These are phyloP conservation scores for Apiosordaria backusii DNA, from an alignment of 495 filamentous ascomycete genomes.

Conservation along the genomic window DNA sequence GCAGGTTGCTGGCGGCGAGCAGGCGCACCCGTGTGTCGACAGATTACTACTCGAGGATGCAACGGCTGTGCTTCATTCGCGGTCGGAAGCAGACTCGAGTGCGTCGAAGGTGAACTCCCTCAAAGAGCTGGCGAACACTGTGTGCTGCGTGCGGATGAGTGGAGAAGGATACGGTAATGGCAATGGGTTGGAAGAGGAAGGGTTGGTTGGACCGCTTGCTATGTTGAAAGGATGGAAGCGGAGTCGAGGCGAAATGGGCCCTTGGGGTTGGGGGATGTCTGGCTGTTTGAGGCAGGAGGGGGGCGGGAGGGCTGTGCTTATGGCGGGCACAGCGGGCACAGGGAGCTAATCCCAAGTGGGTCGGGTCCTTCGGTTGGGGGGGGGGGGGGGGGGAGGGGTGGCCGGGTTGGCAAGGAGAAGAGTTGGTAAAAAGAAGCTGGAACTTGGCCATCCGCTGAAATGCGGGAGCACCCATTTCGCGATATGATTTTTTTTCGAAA, in stretches of 20 bases:
- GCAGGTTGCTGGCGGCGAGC: conserved; percentile 15
- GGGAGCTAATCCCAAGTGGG: conserved; percentile 1
- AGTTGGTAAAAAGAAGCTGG: conserved; percentile 1
- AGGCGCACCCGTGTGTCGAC: conserved; percentile 13
- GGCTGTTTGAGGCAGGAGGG: conserved; percentile 8
- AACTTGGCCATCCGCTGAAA: neutral
- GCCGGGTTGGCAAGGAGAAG: neutral
- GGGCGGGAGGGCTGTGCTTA: neutral
- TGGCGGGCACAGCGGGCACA: conserved; percentile 3
- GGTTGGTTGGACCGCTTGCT: neutral
- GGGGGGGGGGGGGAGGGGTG: neutral
- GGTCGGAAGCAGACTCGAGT: neutral
- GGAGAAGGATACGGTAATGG: conserved; percentile 10
- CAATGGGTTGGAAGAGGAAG: conserved; percentile 21
- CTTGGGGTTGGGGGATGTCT: neutral
- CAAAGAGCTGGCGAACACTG: conserved; percentile 10
- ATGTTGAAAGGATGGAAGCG: conserved; percentile 11
- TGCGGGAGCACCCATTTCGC: neutral
- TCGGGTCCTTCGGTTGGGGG: conserved; percentile 1
- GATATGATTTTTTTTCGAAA: neutral
- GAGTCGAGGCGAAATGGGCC: conserved; percentile 16
- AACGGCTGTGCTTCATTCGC: neutral
- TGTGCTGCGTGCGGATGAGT: neutral
- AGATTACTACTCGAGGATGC: neutral
- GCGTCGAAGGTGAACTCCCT: conserved; percentile 19